Evolutionary conservation across 169 alveolate genomes (phyloP).

Genomic region (Eimeria necatrix): DNA sequence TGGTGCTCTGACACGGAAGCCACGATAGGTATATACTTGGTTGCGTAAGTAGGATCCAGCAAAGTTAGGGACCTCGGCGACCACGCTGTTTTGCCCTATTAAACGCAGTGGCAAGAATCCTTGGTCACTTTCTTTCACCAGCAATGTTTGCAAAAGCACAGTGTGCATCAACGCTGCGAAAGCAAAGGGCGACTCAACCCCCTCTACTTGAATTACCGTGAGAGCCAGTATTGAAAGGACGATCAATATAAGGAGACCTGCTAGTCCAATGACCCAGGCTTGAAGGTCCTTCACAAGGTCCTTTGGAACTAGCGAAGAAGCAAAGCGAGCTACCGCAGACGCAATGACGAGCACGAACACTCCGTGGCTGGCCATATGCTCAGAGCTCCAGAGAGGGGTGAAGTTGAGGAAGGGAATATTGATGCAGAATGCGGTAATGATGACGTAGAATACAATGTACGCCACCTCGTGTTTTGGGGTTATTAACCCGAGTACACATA

Average conservation of each 20-base stretch:
- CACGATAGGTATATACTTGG: conserved; percentile 96
- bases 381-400: conserved; percentile 95
- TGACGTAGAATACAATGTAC: conserved; percentile 95
- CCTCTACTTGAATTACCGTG: conserved; percentile 79
- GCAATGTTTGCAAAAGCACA: background rate
- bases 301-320: conserved; percentile 37
- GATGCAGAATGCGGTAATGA: conserved; percentile 96
- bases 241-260: conserved; percentile 37
- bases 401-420: conserved; percentile 97
- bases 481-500: conserved; percentile 93
- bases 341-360: conserved; percentile 92
- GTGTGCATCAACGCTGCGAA: background rate
- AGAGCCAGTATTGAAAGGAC: conserved; percentile 79
- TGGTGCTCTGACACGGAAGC: conserved; percentile 99
- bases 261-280: conserved; percentile 11
- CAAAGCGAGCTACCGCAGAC: conserved; percentile 70
- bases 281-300: conserved; percentile 64
- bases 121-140: too few species aligned
- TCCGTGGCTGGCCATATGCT: conserved; percentile 98
- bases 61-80: conserved; percentile 97
- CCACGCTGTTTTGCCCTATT: conserved; percentile 94
- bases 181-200: background rate
- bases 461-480: conserved; percentile 93
- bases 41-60: conserved; percentile 98
- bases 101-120: conserved; percentile 25